Base-by-base conservation (phyloP, 331 rosid genomes). In the Quercus lobata region DNA sequence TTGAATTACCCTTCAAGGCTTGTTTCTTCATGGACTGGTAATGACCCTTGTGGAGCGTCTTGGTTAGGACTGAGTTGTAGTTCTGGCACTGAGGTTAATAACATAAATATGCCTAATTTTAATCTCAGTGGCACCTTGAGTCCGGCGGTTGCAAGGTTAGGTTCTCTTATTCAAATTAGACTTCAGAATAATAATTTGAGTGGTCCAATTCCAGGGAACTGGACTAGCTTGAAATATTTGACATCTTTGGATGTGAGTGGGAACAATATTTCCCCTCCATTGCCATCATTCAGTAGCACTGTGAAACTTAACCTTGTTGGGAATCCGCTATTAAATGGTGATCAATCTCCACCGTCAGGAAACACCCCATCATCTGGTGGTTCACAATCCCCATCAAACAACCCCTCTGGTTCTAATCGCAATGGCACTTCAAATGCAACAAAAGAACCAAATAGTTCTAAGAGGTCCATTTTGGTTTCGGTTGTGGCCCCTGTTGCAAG, bases 51-150 rank as follows among this genome's bases (percentile, higher is more conserved):
- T 74, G 74, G 25, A 41, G 88, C 73, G 44, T 37, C 76, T 11
- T 96, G 99, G 99, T 83, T 91, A 83, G 97, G 99, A 54, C 76
- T 96, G 76, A 86, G 71, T 71, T 96, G 99, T 58, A 75, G 71
- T 72, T 77, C 63, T 1, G 54, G 76, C 57, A 84, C 87, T 1
- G 88, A 89, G 83, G 93, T 96, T 57, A 73, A 87, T 66, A 78
- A 84, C 79, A 86, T 96, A 69, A 93, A 91, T 86, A 69, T 96
- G 77, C 98, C 92, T 0, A 86, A 37, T 3, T 80, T 84, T 46
- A 83, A 84, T 60, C 89, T 93, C 65, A 93, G 63, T 77, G 99
- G 99, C 49, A 84, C 85, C 12, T 77, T 96, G 74, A 91, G 99
- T 86, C 90, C 98, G 69, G 87, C 98, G 3, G 83, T 96, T 82